Percentiles rank a stretch among this genome's conserved stretches.
phyloP scores from a whole-genome alignment of 208 protist species.

The Naegleria fowleri region DNA sequence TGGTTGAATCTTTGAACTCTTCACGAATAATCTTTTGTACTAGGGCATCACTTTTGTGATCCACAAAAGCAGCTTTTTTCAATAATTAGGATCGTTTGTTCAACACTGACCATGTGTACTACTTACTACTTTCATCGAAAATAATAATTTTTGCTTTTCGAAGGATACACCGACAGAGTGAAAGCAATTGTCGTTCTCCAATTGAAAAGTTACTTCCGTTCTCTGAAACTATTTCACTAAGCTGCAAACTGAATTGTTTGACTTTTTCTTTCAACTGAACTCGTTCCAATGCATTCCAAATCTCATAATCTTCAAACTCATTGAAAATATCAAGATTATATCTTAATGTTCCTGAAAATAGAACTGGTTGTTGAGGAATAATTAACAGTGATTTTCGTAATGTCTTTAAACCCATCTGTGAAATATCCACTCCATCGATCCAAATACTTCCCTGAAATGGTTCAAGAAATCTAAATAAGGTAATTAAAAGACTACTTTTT shows the following conservation, averaged over 20 bases:
- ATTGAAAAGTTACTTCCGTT: slow-evolving; percentile 40
- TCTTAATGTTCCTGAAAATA: slow-evolving; percentile 54
- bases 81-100: too few species aligned
- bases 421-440: slow-evolving; percentile 68
- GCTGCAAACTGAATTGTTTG: neutral
- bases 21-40: slow-evolving; percentile 58
- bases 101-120: too few species aligned
- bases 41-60: slow-evolving; percentile 54
- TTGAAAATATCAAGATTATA: slow-evolving; percentile 53
- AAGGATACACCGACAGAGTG: slow-evolving; percentile 39
- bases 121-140: slow-evolving; percentile 58
- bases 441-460: slow-evolving; percentile 43
- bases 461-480: slow-evolving; percentile 37
- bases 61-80: slow-evolving; percentile 47
- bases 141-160: slow-evolving; percentile 45
- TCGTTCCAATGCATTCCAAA: slow-evolving; percentile 48
- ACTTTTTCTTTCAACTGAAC: slow-evolving; percentile 39
- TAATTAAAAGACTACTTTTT: slow-evolving; percentile 43
- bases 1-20: slow-evolving; percentile 40
- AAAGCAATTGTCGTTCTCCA: slow-evolving; percentile 44
- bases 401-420: slow-evolving; percentile 46
- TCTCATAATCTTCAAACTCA: slow-evolving; percentile 41
- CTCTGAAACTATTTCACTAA: slow-evolving; percentile 40
- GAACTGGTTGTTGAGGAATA: slow-evolving; percentile 53
- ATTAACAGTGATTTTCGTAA: slow-evolving; percentile 44